These are phyloP conservation scores for Dryas integrifolia DNA, from an alignment of 331 rosid species.

Conservation along the genomic window DNA sequence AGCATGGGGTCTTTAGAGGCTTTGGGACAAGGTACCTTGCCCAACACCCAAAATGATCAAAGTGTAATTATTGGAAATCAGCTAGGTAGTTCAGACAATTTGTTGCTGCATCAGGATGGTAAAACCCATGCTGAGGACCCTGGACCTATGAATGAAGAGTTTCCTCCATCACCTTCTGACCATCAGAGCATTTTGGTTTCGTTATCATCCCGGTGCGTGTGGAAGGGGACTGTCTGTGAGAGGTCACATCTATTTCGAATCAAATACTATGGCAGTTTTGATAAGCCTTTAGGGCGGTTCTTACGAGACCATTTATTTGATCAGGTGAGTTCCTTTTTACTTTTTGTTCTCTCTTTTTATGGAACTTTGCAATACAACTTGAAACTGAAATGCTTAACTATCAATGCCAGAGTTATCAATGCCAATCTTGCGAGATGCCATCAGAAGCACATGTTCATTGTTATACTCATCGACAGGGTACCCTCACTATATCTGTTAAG, in stretches of 20 bases:
- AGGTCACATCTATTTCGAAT: conserved; percentile 93
- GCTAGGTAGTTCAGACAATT: conserved; percentile 33
- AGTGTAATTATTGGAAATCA: conserved; percentile 36
- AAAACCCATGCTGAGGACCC: conserved; percentile 40
- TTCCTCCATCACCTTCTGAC: conserved; percentile 79
- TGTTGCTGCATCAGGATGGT: conserved; percentile 42
- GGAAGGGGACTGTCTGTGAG: conserved; percentile 95
- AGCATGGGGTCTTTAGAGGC: conserved; percentile 37
- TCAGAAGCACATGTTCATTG: conserved; percentile 94
- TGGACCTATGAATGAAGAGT: conserved; percentile 54
- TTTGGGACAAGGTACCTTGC: conserved; percentile 32
- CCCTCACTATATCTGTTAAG: conserved; percentile 92
- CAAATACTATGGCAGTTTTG: conserved; percentile 89
- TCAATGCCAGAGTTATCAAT: conserved; percentile 62
- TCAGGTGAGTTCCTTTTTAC: conserved; percentile 53
- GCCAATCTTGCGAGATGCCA: conserved; percentile 84
- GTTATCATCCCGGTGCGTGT: conserved; percentile 83
- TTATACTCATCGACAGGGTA: conserved; percentile 96
- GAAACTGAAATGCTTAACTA: conserved; percentile 22
- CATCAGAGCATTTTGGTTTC: conserved; percentile 98
- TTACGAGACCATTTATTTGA: conserved; percentile 84
- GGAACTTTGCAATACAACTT: conserved; percentile 20
- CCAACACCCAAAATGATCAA: conserved; percentile 36
- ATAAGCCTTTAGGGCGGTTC: conserved; percentile 90
- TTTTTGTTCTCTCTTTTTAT: conserved; percentile 16